Percentiles rank a stretch among this genome's conserved stretches.
Conservation (phyloP, 2,329 filamentous ascomycete species). For the Aspergillus sp. region DNA sequence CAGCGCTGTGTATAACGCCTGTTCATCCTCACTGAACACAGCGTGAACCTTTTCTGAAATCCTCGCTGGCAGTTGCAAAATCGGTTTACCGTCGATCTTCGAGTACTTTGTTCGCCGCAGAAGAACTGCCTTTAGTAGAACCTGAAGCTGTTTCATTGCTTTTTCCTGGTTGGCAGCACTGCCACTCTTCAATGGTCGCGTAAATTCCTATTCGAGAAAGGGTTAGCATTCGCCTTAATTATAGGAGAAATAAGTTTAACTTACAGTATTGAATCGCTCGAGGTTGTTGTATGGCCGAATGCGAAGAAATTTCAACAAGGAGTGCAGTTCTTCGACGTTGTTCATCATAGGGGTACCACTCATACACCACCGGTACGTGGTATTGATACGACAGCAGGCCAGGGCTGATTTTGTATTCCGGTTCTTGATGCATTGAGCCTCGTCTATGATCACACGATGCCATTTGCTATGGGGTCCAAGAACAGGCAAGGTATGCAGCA, state of each 20-base stretch:
- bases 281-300: constrained; percentile 70
- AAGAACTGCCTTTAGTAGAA: constrained; percentile 73
- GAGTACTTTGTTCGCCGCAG: constrained; percentile 78
- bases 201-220: constrained; percentile 40
- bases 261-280: constrained; percentile 56
- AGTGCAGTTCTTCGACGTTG: constrained; percentile 69
- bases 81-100: constrained; percentile 72
- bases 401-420: constrained; percentile 57
- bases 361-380: constrained; percentile 66
- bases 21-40: constrained; percentile 63
- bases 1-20: constrained; percentile 60
- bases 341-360: constrained; percentile 91
- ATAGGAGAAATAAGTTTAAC: constrained; percentile 14
- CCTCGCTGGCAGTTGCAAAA: constrained; percentile 64
- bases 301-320: constrained; percentile 69
- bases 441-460: constrained; percentile 70
- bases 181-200: constrained; percentile 45
- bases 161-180: constrained; percentile 27
- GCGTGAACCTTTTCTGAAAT: constrained; percentile 58
- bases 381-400: constrained; percentile 55
- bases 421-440: constrained; percentile 80
- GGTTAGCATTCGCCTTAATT: not conserved
- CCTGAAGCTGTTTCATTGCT: constrained; percentile 68
- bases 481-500: constrained; percentile 47
- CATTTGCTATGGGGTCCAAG: constrained; percentile 58